Evolutionary conservation across 768 basidiomycete species (phyloP).

Genomic region (Arthromyces matolae): DNA sequence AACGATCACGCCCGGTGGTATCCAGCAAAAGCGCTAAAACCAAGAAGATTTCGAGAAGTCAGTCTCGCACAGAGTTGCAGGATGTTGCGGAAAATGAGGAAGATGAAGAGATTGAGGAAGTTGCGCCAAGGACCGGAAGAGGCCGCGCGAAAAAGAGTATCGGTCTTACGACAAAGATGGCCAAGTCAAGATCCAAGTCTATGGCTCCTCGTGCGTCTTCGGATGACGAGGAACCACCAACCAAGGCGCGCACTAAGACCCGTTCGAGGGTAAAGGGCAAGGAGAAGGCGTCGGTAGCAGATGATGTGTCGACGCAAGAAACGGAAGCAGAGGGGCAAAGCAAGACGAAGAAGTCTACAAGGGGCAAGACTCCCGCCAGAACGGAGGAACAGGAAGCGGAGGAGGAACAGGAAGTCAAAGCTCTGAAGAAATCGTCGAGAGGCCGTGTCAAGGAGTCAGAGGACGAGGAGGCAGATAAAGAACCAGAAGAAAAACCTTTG

Average conservation of each 20-base stretch:
- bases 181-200: slow-evolving; percentile 23
- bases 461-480: slow-evolving; percentile 1
- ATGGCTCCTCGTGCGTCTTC: slow-evolving; percentile 10
- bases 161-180: slow-evolving; percentile 13
- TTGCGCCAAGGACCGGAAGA: slow-evolving; percentile 6
- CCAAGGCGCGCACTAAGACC: slow-evolving; percentile 10
- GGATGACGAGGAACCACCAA: slow-evolving; percentile 11
- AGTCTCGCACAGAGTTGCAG: slow-evolving; percentile 12
- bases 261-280: slow-evolving; percentile 10
- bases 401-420: slow-evolving; percentile 8
- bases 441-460: slow-evolving; percentile 7
- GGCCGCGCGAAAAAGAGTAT: slow-evolving; percentile 12
- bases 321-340: slow-evolving; percentile 1
- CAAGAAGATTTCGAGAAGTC: slow-evolving; percentile 13
- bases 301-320: too few relatives aligned
- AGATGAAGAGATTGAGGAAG: slow-evolving; percentile 19
- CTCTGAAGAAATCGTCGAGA: slow-evolving; percentile 10
- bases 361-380: slow-evolving; percentile 6
- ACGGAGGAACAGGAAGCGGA: slow-evolving; percentile 15
- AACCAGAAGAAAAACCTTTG: background rate
- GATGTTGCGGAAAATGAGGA: slow-evolving; percentile 23
- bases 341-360: slow-evolving; percentile 5
- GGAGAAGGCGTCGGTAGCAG: slow-evolving; percentile 7
- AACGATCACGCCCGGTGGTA: slow-evolving; percentile 11
- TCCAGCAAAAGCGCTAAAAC: slow-evolving; percentile 16